Conservation (phyloP, 2,329 filamentous ascomycete genomes). For the Pseudocercospora cruenta region DNA sequence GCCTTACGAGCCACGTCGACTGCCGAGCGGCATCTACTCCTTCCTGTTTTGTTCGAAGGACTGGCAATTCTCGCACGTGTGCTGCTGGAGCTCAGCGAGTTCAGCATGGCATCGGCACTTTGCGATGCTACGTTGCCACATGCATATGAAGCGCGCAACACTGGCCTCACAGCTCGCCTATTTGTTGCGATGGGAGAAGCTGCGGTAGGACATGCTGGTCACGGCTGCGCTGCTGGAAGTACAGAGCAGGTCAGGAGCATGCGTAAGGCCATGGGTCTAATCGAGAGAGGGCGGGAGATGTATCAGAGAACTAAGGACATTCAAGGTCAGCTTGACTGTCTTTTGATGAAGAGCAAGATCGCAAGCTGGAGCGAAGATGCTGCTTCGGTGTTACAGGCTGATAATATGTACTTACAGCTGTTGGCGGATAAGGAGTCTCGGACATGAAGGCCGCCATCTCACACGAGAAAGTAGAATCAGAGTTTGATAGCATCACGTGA, state of each 20-base stretch:
- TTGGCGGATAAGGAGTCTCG: conserved; percentile 6
- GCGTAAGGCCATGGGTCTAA: conserved; percentile 31
- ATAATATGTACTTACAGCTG: conserved; percentile 31
- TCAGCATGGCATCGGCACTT: conserved; percentile 66
- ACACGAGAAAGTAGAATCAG: neutral
- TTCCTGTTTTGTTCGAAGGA: conserved; percentile 73
- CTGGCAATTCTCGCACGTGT: conserved; percentile 69
- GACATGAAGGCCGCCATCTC: neutral
- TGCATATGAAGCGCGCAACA: conserved; percentile 68
- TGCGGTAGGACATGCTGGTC: conserved; percentile 74
- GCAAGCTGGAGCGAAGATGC: conserved; percentile 70
- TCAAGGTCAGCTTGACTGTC: conserved; percentile 73
- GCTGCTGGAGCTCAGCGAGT: conserved; percentile 71
- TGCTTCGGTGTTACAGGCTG: conserved; percentile 24
- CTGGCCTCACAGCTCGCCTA: conserved; percentile 64
- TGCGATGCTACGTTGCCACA: conserved; percentile 73
- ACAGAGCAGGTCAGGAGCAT: conserved; percentile 33
- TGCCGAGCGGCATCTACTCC: conserved; percentile 69
- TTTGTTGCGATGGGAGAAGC: conserved; percentile 76
- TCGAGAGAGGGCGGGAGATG: conserved; percentile 46
- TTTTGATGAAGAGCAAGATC: conserved; percentile 80
- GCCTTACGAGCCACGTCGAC: conserved; percentile 75
- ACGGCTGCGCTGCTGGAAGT: conserved; percentile 35
- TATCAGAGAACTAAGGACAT: conserved; percentile 71
- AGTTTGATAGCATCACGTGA: neutral